A percentile compares a stretch with the other conserved stretches of the same genome.
Evolutionary conservation across 768 basidiomycete species (phyloP).

Genomic region (Antrodiella citrinella): DNA sequence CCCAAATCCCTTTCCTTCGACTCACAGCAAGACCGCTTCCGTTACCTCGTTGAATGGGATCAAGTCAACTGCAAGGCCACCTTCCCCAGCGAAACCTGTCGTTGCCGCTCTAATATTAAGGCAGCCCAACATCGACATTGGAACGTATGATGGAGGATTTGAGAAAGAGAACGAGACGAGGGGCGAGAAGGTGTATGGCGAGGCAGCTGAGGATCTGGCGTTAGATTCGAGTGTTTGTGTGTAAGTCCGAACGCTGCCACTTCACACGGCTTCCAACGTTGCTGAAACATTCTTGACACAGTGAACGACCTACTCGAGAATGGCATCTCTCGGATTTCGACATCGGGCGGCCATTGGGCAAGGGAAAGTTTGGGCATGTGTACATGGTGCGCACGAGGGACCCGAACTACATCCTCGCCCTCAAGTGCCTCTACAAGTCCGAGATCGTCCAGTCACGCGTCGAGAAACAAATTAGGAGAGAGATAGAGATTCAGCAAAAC

Average conservation of each 20-base stretch:
- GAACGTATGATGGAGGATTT: conserved; percentile 94
- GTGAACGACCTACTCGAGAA: conserved; percentile 68
- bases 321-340: conserved; percentile 86
- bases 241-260: conserved; percentile 44
- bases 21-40: conserved; percentile 14
- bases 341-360: conserved; percentile 94
- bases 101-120: conserved; percentile 16
- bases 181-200: conserved; percentile 65
- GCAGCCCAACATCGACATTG: conserved; percentile 55
- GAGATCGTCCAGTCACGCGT: conserved; percentile 89
- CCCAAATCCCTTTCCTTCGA: conserved; percentile 37
- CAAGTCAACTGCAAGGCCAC: conserved; percentile 5
- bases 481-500: conserved; percentile 98
- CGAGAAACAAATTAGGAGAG: conserved; percentile 94
- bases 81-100: conserved; percentile 24
- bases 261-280: conserved; percentile 1
- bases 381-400: conserved; percentile 97
- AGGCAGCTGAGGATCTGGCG: conserved; percentile 74
- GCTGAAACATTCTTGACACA: conserved; percentile 20
- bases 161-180: conserved; percentile 81
- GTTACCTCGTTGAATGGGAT: conserved; percentile 12
- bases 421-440: conserved; percentile 95
- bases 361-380: conserved; percentile 97
- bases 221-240: conserved; percentile 73
- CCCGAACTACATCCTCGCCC: conserved; percentile 89